Evolutionary conservation across 768 basidiomycete genomes (phyloP), one percentile per base, ranked within the genome.

Genomic region (Naganishia onofrii): DNA sequence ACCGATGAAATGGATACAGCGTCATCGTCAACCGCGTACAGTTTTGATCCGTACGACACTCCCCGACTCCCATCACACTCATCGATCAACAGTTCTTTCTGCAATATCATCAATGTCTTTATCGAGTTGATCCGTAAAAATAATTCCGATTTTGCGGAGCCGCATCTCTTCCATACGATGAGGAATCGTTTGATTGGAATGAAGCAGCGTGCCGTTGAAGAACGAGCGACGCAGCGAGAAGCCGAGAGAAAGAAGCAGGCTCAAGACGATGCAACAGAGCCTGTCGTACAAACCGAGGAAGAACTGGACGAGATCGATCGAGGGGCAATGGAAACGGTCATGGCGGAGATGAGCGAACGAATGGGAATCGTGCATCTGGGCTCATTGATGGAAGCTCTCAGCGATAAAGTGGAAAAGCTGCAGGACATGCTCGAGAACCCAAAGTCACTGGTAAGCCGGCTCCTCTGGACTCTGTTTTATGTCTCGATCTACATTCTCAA

Each of bases 71-170:
- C 78, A 8, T 77, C 74, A 2, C 65, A 76, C 63, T 73, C 76
- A n/a, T 78, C 78, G 2, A 74, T 78, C 10, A 76, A 80, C 13
- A 96, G 93, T 13, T 91, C 92, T 8, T 88, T 97, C 66, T 85
- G 90, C 31, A 88, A 93, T 72, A 89, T 91, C 13, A 90, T 94
- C 74, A 88, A 89, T 52, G 88, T 97, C 76, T 84, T 97, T 71
- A 90, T 94, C 73, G 95, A 98, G 79, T 85, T 96, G 48, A 96
- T 97, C 74, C 87, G 94, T 65, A 93, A 97, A 79, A 97, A 97
- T 81, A 97, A 98, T 80, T 95, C 94, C 46, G 95, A 99, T 80
- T 97, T 93, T 78, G 94, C 96, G 77, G 96, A 99, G 82, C 95
- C 94, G 5, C 95, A 93, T 80, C 85, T 97, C 15, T 97, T 96